phyloP scores from a whole-genome alignment of 2,329 filamentous ascomycete species.

The Corniculantispora saksenae region DNA sequence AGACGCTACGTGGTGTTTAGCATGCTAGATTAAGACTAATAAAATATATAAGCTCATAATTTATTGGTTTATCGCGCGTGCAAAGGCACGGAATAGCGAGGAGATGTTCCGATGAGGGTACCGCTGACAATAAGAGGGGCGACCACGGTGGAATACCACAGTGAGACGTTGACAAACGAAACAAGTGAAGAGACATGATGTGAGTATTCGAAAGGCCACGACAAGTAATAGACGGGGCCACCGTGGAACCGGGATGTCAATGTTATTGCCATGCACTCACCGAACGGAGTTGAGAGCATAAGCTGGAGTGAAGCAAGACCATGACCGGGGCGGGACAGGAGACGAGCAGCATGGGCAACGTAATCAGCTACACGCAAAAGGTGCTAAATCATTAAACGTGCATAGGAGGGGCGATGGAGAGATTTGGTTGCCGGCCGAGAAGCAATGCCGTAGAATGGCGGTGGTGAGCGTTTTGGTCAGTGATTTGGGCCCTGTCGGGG shows the following conservation, averaged over 20 bases:
- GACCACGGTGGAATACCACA: background rate
- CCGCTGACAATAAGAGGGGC: background rate
- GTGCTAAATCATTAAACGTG: background rate
- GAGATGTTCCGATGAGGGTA: background rate
- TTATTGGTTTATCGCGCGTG: background rate
- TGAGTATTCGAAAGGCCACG: background rate
- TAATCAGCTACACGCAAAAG: background rate
- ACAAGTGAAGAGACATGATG: background rate
- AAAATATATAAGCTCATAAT: background rate
- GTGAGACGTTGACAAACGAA: background rate
- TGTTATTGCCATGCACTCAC: background rate
- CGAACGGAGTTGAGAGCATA: constrained; percentile 5
- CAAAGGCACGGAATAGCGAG: background rate
- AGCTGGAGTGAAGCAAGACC: background rate
- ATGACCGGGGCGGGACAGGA: background rate
- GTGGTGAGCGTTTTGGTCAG: background rate
- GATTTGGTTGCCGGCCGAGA: background rate
- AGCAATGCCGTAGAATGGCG: background rate
- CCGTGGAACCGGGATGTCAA: background rate
- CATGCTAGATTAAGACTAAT: background rate
- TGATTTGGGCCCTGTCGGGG: background rate
- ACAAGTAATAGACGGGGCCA: constrained; percentile 6
- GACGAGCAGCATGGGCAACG: background rate
- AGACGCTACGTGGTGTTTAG: background rate
- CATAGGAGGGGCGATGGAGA: background rate